A percentile compares a stretch with the other conserved stretches of the same genome.
phyloP scores from a whole-genome alignment of 2,329 filamentous ascomycete species.

The Claviceps purpurea region DNA sequence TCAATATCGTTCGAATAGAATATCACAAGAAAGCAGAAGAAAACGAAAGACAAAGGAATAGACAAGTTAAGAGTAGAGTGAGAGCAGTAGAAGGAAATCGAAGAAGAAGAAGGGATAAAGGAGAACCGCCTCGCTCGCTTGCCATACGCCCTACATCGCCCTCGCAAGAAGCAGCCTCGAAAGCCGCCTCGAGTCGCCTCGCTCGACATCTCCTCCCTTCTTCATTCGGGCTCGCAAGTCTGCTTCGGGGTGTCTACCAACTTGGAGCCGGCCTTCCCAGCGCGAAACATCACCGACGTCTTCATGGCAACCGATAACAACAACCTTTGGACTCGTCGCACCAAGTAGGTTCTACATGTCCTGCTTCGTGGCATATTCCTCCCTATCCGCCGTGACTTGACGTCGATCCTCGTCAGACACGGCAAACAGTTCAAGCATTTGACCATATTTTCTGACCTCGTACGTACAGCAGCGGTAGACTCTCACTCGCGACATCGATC shows the following conservation, averaged over 20 bases:
- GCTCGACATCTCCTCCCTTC: neutral
- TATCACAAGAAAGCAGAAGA: too few species aligned
- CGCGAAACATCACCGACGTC: conserved; percentile 17
- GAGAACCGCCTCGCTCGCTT: neutral
- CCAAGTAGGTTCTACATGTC: conserved; percentile 47
- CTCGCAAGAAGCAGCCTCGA: neutral
- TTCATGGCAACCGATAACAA: conserved; percentile 34
- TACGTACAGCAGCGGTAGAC: conserved; percentile 64
- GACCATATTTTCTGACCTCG: neutral
- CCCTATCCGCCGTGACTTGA: neutral
- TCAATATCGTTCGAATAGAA: neutral
- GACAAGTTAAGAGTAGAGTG: too few species aligned
- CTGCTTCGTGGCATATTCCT: neutral
- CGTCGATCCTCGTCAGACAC: neutral
- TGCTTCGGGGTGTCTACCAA: conserved; percentile 12
- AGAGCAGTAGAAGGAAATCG: too few species aligned
- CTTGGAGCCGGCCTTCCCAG: conserved; percentile 7
- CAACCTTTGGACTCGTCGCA: conserved; percentile 64
- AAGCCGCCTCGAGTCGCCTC: neutral
- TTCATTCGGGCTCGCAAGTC: conserved; percentile 9
- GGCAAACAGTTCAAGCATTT: neutral
- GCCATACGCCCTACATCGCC: neutral
- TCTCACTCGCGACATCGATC: conserved; percentile 69
- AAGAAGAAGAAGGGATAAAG: too few species aligned
- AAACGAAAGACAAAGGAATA: too few species aligned